Base-by-base conservation (phyloP, 2,329 filamentous ascomycete genomes). In the Acephala macrosclerotiorum region DNA sequence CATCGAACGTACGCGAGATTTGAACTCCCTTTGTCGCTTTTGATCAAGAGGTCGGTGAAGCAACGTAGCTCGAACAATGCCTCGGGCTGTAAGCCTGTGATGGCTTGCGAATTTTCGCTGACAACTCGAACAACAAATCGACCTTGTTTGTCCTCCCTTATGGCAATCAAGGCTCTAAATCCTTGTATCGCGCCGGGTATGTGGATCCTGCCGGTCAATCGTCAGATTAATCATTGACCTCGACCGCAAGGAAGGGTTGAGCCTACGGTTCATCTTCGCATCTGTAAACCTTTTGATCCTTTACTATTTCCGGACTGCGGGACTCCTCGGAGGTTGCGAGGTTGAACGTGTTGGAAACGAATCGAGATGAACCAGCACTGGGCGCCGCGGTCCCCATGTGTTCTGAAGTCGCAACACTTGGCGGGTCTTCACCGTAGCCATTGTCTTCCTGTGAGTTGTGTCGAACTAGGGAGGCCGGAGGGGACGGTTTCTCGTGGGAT, bases 181-280 rank as follows among this genome's bases (percentile, higher is more conserved):
- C 26, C 25, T 58, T 72, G 71, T 3, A 71, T 68, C 1, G 71
- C 70, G 35, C 71, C 71, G 14, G 70, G 70, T 18, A 68, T 71
- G 55, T 71, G 71, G 22, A 72, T 71, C 8, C 59, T 63, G 53
- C 9, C 22, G n/a, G n/a, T 22, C 2, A 3, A 36, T 8, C 7
- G 18, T 63, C 20, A 63, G 53, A 49, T 45, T 3, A 6, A 9
- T 40, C n/a, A 12, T 29, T 6, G 9, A 2, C 9, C 3, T 42
- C 35, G 11, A 20, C 11, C n/a, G 11, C 20, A 7, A 25, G 25
- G 55, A 36, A 25, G n/a, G 8, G 33, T 29, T 20, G 14, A 49
- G 53, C 55, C 40, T 40, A 65, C 58, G 69, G 70, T 55, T 71
- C 70, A 55, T 72, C 70, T 35, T 72, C 70, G 36, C 70, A 72